Evolutionary conservation across 352 stramenopile genomes (phyloP), one percentile per base, ranked within the genome.

Genomic region (Pythium periplocum): DNA sequence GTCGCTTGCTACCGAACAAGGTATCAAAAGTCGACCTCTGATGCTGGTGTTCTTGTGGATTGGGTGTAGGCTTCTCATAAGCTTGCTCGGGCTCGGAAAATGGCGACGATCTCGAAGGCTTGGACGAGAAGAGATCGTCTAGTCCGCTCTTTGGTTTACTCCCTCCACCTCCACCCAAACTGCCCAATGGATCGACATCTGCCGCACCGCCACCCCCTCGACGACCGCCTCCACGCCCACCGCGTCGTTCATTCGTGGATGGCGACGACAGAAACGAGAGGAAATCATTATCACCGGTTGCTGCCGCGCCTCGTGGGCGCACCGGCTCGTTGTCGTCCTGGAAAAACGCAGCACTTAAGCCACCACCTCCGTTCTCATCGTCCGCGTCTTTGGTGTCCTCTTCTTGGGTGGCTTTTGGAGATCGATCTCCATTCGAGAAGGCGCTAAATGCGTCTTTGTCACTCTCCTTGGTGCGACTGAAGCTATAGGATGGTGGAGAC

Each of bases 261-360:
- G 40, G 40, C 1, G 48, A 52, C 5, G 59, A 66, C n/a, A 66
- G 40, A 36, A 66, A 62, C 1, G 53, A 61, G 6, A 57, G 38
- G 11, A 59, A 48, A 4, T 48, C 43, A n/a, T 42, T 12, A 12
- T 12, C 38, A 42, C 38, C 38, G 38, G 7, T 12, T 12, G 7
- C 38, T 46, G 5, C 26, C 11, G 6, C 17, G 43, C 2, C 47
- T n/a, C 41, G 7, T 12, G 17, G 17, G 0, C 17, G 17, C 17
- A 26, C 17, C 6, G 51, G n/a, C n/a, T 50, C 39, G 39, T 45
- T 37, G 9, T 66, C 48, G 30, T 67, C 59, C 33, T 61, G 40
- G 34, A 67, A 67, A 45, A 67, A 67, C n/a, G 53, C 55, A 4
- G 59, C 59, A 37, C 56, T 40, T 11, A 67, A 50, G 5, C 49